Conservation (phyloP, 225 moss, liverwort and hornwort species). For the Neckera pumila region DNA sequence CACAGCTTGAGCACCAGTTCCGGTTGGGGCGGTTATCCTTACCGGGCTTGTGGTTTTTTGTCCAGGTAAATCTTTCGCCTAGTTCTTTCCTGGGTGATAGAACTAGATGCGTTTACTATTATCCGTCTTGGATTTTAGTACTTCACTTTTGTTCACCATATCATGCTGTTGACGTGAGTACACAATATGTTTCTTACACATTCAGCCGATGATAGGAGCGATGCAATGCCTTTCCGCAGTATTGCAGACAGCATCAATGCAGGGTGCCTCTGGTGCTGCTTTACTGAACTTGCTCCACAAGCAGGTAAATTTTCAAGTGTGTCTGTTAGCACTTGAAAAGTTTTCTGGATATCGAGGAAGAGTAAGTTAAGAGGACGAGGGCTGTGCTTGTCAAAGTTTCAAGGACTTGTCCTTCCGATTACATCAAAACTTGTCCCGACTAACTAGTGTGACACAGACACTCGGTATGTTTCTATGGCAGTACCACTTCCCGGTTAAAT, state of each 20-base stretch:
- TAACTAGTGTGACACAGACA: not conserved
- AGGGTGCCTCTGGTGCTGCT: slow-evolving; percentile 62
- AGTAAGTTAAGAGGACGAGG: not conserved
- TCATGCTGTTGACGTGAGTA: not conserved
- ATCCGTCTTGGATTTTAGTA: not conserved
- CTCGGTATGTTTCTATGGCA: not conserved
- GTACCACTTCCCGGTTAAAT: not conserved
- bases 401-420: not conserved
- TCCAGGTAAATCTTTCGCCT: slow-evolving; percentile 39
- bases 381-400: not conserved
- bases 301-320: slow-evolving; percentile 31
- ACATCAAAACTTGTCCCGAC: not conserved
- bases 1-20: slow-evolving; percentile 94
- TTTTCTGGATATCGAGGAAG: not conserved
- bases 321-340: not conserved
- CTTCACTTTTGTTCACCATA: not conserved
- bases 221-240: slow-evolving; percentile 75
- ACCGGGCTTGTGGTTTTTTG: slow-evolving; percentile 96
- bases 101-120: not conserved
- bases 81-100: not conserved
- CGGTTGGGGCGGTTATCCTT: slow-evolving; percentile 76
- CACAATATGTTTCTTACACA: not conserved
- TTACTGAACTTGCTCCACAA: slow-evolving; percentile 84
- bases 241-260: slow-evolving; percentile 51
- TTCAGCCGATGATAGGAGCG: slow-evolving; percentile 88